These are phyloP conservation scores for Suillus discolor DNA, from an alignment of 768 basidiomycete species.

Conservation along the genomic window DNA sequence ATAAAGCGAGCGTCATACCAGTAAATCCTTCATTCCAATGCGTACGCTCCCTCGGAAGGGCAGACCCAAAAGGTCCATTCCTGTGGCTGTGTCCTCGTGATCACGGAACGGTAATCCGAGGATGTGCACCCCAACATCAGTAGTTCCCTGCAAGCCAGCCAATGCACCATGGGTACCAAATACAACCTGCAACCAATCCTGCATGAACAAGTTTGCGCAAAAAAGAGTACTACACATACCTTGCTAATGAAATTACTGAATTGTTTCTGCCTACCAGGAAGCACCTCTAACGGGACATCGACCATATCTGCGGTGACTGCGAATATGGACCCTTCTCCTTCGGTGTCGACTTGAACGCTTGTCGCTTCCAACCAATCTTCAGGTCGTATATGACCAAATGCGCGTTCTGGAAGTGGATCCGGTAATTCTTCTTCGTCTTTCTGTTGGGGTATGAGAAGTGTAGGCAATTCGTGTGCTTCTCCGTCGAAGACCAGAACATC, in stretches of 20 bases:
- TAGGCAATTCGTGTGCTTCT: conserved; percentile 44
- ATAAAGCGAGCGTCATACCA: background rate
- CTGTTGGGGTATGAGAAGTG: conserved; percentile 16
- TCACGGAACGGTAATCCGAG: conserved; percentile 59
- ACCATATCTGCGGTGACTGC: conserved; percentile 64
- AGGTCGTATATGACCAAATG: conserved; percentile 77
- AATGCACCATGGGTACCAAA: conserved; percentile 65
- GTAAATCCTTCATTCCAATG: conserved; percentile 55
- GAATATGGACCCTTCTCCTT: conserved; percentile 56
- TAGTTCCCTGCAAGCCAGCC: conserved; percentile 68
- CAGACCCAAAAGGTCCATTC: conserved; percentile 59
- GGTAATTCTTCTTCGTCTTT: conserved; percentile 53
- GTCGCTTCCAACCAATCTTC: conserved; percentile 62
- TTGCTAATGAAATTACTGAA: conserved; percentile 79
- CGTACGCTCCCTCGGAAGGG: conserved; percentile 70
- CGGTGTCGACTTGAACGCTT: conserved; percentile 44
- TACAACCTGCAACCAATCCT: conserved; percentile 51
- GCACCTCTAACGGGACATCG: conserved; percentile 75
- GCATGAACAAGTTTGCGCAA: conserved; percentile 12
- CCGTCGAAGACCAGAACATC: conserved; percentile 83
- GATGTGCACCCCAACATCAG: conserved; percentile 60
- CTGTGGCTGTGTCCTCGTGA: background rate
- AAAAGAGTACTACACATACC: conserved; percentile 40
- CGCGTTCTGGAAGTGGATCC: conserved; percentile 66
- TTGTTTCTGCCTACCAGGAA: conserved; percentile 76